Percentiles rank a stretch among this genome's conserved stretches.
phyloP scores from a whole-genome alignment of 352 stramenopile genomes.

The Globisporangium abappressorium region DNA sequence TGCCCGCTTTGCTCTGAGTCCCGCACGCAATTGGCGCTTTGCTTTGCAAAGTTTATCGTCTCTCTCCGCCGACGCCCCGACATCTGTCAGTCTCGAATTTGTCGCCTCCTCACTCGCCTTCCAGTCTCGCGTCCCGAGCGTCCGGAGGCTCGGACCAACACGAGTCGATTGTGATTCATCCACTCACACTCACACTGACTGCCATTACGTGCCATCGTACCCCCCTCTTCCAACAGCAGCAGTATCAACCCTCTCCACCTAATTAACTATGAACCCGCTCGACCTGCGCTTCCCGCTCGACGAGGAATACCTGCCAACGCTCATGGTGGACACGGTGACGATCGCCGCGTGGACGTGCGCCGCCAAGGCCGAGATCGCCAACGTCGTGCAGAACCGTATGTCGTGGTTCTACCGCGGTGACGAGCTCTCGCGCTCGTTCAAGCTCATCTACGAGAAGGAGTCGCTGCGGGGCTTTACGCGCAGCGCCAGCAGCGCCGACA shows the following conservation, averaged over 20 bases:
- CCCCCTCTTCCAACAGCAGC: background rate
- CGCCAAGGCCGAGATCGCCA: constrained; percentile 31
- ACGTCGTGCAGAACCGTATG: constrained; percentile 27
- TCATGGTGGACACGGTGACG: constrained; percentile 16
- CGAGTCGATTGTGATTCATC: background rate
- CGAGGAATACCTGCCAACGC: background rate
- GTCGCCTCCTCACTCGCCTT: background rate
- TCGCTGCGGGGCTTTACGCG: constrained; percentile 31
- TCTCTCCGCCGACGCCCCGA: background rate
- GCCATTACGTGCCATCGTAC: too few relatives aligned
- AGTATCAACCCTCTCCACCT: background rate
- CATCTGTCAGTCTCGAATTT: constrained; percentile 1
- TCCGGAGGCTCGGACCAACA: background rate
- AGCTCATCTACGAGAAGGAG: constrained; percentile 28
- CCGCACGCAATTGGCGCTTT: constrained; percentile 1
- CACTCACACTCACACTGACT: background rate
- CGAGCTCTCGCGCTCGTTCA: constrained; percentile 30
- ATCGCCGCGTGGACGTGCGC: constrained; percentile 30
- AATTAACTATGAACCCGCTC: constrained; percentile 9
- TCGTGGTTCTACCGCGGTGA: constrained; percentile 45
- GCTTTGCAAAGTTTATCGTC: background rate
- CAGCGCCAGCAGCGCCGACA: constrained; percentile 20
- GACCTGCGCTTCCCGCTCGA: constrained; percentile 16
- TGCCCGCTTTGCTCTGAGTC: background rate
- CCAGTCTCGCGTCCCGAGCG: background rate